Conservation (phyloP, 2,329 filamentous ascomycete species). For the Falciphora oryzae region DNA sequence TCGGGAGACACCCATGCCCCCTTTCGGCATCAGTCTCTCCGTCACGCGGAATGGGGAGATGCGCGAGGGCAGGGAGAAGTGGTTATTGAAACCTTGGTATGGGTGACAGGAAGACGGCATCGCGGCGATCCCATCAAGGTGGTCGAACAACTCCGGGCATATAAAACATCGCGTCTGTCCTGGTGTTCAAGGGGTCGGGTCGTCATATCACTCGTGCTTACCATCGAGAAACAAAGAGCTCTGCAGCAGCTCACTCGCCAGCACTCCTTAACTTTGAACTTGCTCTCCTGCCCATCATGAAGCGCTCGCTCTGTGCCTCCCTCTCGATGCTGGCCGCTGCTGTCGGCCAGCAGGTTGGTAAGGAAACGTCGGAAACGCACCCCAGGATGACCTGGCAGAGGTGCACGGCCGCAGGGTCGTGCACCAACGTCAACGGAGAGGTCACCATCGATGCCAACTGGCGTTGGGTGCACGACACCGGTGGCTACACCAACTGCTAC, state of each 20-base stretch:
- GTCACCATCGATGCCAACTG: conserved; percentile 52
- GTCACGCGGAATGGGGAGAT: not conserved
- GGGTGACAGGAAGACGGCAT: too few species aligned
- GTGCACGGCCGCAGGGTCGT: conserved; percentile 40
- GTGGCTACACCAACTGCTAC: conserved; percentile 44
- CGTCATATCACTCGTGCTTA: too few species aligned
- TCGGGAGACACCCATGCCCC: not conserved
- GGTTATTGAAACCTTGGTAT: too few species aligned
- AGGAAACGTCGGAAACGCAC: conserved; percentile 39
- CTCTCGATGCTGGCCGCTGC: conserved; percentile 37
- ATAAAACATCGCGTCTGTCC: not conserved
- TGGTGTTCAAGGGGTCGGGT: not conserved
- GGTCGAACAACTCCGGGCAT: not conserved
- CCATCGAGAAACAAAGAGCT: not conserved
- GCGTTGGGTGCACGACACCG: conserved; percentile 48
- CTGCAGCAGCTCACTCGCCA: not conserved
- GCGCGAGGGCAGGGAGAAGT: too few species aligned
- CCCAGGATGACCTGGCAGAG: conserved; percentile 46
- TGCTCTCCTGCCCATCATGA: conserved; percentile 3
- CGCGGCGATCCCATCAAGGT: not conserved
- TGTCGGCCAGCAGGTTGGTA: conserved; percentile 42
- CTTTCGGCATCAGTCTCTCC: not conserved
- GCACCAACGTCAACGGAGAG: conserved; percentile 40
- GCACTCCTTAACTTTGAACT: not conserved
- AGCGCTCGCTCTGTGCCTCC: conserved; percentile 22